These are phyloP conservation scores for Fistulifera solaris DNA, from an alignment of 108 stramenopile genomes.

Conservation along the genomic window DNA sequence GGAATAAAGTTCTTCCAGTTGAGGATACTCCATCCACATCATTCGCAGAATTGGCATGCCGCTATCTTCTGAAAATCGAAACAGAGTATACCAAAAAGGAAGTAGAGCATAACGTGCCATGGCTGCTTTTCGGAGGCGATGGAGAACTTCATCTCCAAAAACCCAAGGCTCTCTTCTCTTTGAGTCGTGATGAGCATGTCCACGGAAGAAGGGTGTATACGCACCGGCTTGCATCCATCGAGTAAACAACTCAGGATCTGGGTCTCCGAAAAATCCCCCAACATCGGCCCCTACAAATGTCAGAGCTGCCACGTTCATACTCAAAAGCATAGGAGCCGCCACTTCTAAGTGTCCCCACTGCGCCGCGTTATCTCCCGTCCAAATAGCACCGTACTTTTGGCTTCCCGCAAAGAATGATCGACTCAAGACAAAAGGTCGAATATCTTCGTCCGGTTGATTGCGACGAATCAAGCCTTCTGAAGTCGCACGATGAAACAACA, in stretches of 20 bases:
- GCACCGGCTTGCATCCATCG: slow-evolving; percentile 99
- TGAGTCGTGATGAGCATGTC: slow-evolving; percentile 98
- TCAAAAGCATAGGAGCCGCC: slow-evolving; percentile 93
- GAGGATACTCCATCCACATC: slow-evolving; percentile 91
- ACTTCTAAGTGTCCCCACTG: slow-evolving; percentile 90
- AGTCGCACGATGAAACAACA: slow-evolving; percentile 97
- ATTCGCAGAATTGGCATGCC: slow-evolving; percentile 99
- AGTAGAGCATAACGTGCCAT: slow-evolving; percentile 93
- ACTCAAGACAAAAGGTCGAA: slow-evolving; percentile 94
- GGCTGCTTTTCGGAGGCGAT: slow-evolving; percentile 69
- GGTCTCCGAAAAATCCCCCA: slow-evolving; percentile 98
- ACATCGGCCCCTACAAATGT: slow-evolving; percentile 98
- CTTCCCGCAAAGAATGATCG: slow-evolving; percentile 96
- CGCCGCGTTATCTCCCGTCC: slow-evolving; percentile 99
- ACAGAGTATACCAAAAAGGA: slow-evolving; percentile 96
- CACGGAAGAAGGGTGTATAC: slow-evolving; percentile 97
- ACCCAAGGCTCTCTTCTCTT: slow-evolving; percentile 97
- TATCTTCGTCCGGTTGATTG: slow-evolving; percentile 43
- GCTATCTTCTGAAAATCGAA: slow-evolving; percentile 61
- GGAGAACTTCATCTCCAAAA: slow-evolving; percentile 89
- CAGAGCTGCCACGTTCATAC: slow-evolving; percentile 86
- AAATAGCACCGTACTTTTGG: slow-evolving; percentile 95
- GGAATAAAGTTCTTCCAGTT: slow-evolving; percentile 42
- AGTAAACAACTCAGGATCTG: slow-evolving; percentile 93
- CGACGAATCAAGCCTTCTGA: slow-evolving; percentile 81